Conservation (phyloP, 1,284 basidiomycete species). For the Cryptococcus jaspeensis region DNA sequence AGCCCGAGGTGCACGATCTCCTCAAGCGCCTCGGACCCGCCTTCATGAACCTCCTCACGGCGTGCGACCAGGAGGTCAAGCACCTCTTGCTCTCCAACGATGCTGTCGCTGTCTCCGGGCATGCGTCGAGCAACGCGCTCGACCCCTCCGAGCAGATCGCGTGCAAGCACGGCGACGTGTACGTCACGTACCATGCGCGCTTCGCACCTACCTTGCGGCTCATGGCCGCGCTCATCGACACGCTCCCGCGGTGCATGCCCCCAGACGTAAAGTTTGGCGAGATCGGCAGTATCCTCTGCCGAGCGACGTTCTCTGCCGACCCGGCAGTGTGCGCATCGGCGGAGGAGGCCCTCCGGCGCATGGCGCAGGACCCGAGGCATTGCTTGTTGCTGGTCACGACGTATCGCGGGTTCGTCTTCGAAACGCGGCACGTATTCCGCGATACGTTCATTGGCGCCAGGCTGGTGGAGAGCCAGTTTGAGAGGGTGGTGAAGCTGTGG, state of each 20-base stretch:
- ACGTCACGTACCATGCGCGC: constrained; percentile 68
- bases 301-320: constrained; percentile 80
- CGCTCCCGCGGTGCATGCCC: constrained; percentile 80
- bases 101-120: constrained; percentile 64
- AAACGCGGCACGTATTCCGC: constrained; percentile 64
- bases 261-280: constrained; percentile 57
- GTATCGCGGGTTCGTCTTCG: constrained; percentile 75
- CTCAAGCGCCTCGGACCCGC: constrained; percentile 65
- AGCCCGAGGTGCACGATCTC: constrained; percentile 73
- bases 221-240: constrained; percentile 74
- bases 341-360: constrained; percentile 66
- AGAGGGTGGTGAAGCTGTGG: constrained; percentile 69
- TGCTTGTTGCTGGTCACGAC: constrained; percentile 65
- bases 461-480: constrained; percentile 63
- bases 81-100: constrained; percentile 82
- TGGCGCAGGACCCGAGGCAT: constrained; percentile 64
- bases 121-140: constrained; percentile 57
- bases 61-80: constrained; percentile 69
- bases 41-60: constrained; percentile 62
- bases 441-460: constrained; percentile 64
- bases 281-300: constrained; percentile 75
- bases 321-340: constrained; percentile 70
- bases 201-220: constrained; percentile 68
- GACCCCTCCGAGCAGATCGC: constrained; percentile 40
- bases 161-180: constrained; percentile 64